These are phyloP conservation scores for Penicillium polonicum DNA, from an alignment of 2,329 filamentous ascomycete genomes.

Conservation along the genomic window DNA sequence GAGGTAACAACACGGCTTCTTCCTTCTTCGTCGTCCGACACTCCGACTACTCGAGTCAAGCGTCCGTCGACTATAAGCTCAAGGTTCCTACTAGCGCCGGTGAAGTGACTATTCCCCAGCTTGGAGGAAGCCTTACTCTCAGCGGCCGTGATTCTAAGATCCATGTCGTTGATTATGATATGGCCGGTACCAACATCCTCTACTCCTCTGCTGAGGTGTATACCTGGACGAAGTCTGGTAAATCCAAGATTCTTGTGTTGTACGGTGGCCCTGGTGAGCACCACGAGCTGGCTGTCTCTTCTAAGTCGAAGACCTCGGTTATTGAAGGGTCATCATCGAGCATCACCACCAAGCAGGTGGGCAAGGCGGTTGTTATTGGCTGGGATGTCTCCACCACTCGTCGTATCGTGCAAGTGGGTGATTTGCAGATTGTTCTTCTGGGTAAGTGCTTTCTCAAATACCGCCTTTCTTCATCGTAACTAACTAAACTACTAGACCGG, in stretches of 20 bases:
- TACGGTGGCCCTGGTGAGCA: slow-evolving; percentile 43
- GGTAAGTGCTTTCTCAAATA: slow-evolving; percentile 36
- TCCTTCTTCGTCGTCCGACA: slow-evolving; percentile 66
- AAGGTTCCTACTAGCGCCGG: slow-evolving; percentile 51
- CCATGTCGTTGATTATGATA: slow-evolving; percentile 44
- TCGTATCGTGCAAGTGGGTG: slow-evolving; percentile 39
- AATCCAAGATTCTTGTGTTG: slow-evolving; percentile 51
- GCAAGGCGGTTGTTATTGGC: slow-evolving; percentile 39
- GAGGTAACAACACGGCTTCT: slow-evolving; percentile 47
- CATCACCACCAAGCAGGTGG: slow-evolving; percentile 31
- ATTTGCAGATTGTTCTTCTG: slow-evolving; percentile 56
- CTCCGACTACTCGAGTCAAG: slow-evolving; percentile 60
- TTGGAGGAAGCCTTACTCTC: slow-evolving; percentile 40
- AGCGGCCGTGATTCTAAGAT: slow-evolving; percentile 47
- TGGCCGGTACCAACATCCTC: slow-evolving; percentile 41
- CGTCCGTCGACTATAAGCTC: slow-evolving; percentile 61
- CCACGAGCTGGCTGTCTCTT: slow-evolving; percentile 43
- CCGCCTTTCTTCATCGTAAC: neutral
- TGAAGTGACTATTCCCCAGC: slow-evolving; percentile 41
- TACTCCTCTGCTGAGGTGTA: slow-evolving; percentile 49
- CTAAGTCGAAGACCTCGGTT: slow-evolving; percentile 27
- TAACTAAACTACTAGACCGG: slow-evolving; percentile 47
- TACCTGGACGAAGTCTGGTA: slow-evolving; percentile 58
- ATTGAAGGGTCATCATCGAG: slow-evolving; percentile 35
- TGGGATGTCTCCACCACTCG: slow-evolving; percentile 57